phyloP scores from a whole-genome alignment of 768 basidiomycete species.

The Hortiboletus campestris region DNA sequence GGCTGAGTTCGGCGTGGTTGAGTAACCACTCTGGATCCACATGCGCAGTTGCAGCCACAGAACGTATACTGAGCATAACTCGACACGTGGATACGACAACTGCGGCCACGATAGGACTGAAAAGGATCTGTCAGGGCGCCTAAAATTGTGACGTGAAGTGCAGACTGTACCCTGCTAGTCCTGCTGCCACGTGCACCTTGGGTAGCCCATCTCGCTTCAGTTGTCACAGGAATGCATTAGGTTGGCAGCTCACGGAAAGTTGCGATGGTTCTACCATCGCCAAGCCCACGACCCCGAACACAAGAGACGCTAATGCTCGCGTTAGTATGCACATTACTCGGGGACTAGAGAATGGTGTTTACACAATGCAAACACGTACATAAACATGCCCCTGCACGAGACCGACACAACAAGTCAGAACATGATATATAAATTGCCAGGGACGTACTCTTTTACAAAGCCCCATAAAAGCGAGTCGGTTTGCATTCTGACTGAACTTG shows the following conservation, averaged over 20 bases:
- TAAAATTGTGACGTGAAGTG: neutral
- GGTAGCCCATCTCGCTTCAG: neutral
- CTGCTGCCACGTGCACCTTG: slow-evolving; percentile 2
- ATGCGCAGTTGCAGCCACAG: slow-evolving; percentile 40
- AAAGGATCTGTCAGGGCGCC: neutral
- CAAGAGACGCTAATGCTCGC: neutral
- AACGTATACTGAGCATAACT: slow-evolving; percentile 40
- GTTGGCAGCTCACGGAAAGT: neutral
- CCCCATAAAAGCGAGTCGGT: slow-evolving; percentile 11
- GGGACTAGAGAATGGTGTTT: neutral
- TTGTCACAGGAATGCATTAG: neutral
- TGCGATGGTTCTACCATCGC: slow-evolving; percentile 10
- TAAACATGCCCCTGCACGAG: slow-evolving; percentile 11
- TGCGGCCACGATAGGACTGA: slow-evolving; percentile 4
- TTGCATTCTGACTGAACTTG: slow-evolving; percentile 8
- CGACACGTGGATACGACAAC: slow-evolving; percentile 32
- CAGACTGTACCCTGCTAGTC: slow-evolving; percentile 1
- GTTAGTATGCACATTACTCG: neutral
- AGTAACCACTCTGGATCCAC: slow-evolving; percentile 44
- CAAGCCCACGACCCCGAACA: slow-evolving; percentile 3
- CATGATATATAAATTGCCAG: neutral
- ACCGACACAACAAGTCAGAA: neutral
- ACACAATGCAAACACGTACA: slow-evolving; percentile 10
- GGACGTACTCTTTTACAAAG: slow-evolving; percentile 19
- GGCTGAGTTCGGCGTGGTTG: slow-evolving; percentile 44